Evolutionary conservation across 2,329 filamentous ascomycete species (phyloP).

Genomic region (Teratosphaeria zuluensis): DNA sequence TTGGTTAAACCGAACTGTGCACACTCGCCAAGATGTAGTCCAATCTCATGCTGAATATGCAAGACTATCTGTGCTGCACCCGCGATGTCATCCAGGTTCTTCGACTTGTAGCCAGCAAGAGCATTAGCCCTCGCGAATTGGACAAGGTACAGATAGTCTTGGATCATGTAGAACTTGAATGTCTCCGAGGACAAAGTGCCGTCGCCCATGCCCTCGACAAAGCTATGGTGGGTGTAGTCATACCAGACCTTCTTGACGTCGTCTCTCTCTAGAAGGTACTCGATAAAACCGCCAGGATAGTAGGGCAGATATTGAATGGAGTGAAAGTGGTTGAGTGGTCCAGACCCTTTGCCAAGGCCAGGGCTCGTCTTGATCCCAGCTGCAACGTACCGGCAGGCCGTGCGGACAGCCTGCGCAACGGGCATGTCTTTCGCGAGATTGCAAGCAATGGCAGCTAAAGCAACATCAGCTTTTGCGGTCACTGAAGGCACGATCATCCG

Average conservation of each 20-base stretch:
- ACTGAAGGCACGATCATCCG: neutral
- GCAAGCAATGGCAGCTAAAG: conserved; percentile 61
- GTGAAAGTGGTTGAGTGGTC: conserved; percentile 72
- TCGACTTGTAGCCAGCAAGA: conserved; percentile 75
- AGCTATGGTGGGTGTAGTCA: conserved; percentile 68
- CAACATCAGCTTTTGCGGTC: neutral
- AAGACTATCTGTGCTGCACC: conserved; percentile 61
- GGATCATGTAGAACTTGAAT: conserved; percentile 80
- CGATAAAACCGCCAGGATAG: conserved; percentile 64
- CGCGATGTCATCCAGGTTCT: conserved; percentile 61
- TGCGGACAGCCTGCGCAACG: conserved; percentile 51
- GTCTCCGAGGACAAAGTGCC: conserved; percentile 64
- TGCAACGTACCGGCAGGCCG: conserved; percentile 63
- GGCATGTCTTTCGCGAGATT: conserved; percentile 53
- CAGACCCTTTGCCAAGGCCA: conserved; percentile 55
- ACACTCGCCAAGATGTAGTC: conserved; percentile 75
- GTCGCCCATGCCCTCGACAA: conserved; percentile 66
- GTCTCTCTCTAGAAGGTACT: conserved; percentile 66
- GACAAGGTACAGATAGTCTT: conserved; percentile 86
- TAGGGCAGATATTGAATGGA: conserved; percentile 60
- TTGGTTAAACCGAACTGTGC: conserved; percentile 66
- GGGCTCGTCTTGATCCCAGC: conserved; percentile 58
- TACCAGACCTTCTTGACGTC: conserved; percentile 70
- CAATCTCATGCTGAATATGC: conserved; percentile 71
- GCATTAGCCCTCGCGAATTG: conserved; percentile 85